Base-by-base conservation (phyloP, 495 filamentous ascomycete genomes). In the Aspergillus asperescens region DNA sequence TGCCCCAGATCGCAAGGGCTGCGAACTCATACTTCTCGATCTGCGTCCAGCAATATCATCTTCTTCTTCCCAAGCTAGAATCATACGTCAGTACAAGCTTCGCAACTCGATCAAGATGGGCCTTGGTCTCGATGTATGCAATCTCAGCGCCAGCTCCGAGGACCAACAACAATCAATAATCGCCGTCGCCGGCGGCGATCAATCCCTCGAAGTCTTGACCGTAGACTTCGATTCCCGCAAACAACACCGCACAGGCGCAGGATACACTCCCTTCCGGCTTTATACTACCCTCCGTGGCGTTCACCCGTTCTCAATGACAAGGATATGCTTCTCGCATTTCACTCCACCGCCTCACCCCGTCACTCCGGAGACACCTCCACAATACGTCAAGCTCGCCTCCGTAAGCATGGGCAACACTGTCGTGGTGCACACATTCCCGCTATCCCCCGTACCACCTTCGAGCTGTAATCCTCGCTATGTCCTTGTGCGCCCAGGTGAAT, bases 281-380 rank as follows among this genome's bases (percentile, higher is more conserved):
- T 85, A 89, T 64, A 74, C 79, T 12, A 82, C 79, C 25, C 69
- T 93, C 48, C 80, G 78, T 48, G 72, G 83, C 18, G 90, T 90
- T 13, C 93, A 96, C 64, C 81, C 87, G 1, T 80, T 86, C 40
- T 84, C 89, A 54, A 94, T 96, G 65, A 96, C 92, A 4, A 86
- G 84, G 55, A 74, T 96, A 42, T 75, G 78, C 50, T 92, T 96
- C 65, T 92, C 91, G 5, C 76, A 77, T 23, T 88, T 88, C 64
- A 68, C 63, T 24, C 74, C 83, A 4, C 85, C 85, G 0, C 51
- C 76, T 40, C 73, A 72, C 34, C 69, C 75, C 8, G 62, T 73
- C 32, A 62, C 72, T 1, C 65, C 71, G 50, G 66, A 72, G 9
- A 63, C 77, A 47, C 67, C 65, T 20, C 76, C 76, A 8, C 80